phyloP scores from a whole-genome alignment of 140 eudicot species.

The Bidens hawaiensis region DNA sequence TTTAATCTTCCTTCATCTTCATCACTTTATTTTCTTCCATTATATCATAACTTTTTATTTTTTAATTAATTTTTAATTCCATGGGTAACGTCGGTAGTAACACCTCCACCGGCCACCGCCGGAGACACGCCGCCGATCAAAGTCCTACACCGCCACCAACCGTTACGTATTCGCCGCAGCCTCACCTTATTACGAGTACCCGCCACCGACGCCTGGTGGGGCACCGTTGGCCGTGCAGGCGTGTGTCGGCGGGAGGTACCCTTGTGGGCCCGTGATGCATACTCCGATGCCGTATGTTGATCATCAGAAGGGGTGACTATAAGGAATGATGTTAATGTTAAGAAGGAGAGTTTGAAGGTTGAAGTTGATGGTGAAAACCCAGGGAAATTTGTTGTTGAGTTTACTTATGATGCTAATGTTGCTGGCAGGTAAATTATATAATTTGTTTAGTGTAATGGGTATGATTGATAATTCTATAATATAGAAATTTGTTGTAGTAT shows the following conservation, averaged over 20 bases:
- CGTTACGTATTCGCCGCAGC: conserved; percentile 64
- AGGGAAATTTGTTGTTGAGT: conserved; percentile 67
- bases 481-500: too few species aligned
- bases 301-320: conserved; percentile 92
- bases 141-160: conserved; percentile 57
- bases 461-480: not conserved
- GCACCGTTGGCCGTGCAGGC: too few species aligned
- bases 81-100: too few species aligned
- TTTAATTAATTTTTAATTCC: too few species aligned
- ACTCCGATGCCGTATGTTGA: conserved; percentile 65
- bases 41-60: too few species aligned
- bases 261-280: conserved; percentile 60
- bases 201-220: too few species aligned
- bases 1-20: not conserved
- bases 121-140: conserved; percentile 50
- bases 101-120: conserved; percentile 44
- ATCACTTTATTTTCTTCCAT: too few species aligned
- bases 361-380: conserved; percentile 64
- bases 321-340: conserved; percentile 78
- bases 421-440: conserved; percentile 69
- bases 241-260: conserved; percentile 71
- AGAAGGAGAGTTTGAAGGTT: conserved; percentile 68
- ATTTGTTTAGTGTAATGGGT: conserved; percentile 1
- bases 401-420: conserved; percentile 85
- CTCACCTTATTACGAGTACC: too few species aligned